Evolutionary conservation across 495 filamentous ascomycete genomes (phyloP).

Genomic region (Hypoxylon fuscum): DNA sequence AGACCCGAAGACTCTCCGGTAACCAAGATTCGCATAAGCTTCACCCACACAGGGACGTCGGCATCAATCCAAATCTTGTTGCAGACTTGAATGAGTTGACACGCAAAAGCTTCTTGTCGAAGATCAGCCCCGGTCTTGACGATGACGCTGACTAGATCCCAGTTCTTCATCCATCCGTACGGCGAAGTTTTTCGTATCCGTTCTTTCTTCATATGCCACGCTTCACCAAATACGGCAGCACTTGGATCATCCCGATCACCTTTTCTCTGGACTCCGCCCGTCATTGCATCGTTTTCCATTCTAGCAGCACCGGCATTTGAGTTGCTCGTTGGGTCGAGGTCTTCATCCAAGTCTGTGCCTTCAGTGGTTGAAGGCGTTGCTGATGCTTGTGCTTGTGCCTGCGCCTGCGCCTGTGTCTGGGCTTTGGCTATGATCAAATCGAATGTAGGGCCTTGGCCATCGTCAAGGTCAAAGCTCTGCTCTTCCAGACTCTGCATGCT

Average conservation of each 20-base stretch:
- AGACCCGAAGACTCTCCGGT: slow-evolving; percentile 80
- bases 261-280: slow-evolving; percentile 76
- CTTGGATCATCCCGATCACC: slow-evolving; percentile 83
- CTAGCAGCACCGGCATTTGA: slow-evolving; percentile 73
- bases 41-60: slow-evolving; percentile 78
- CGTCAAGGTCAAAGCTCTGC: slow-evolving; percentile 74
- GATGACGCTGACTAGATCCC: slow-evolving; percentile 82
- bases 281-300: slow-evolving; percentile 85
- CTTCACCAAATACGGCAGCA: slow-evolving; percentile 80
- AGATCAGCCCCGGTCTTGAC: slow-evolving; percentile 82
- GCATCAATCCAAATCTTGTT: slow-evolving; percentile 78
- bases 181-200: slow-evolving; percentile 78
- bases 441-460: slow-evolving; percentile 69
- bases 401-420: background rate
- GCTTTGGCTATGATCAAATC: slow-evolving; percentile 75
- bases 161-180: slow-evolving; percentile 81
- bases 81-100: slow-evolving; percentile 78
- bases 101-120: slow-evolving; percentile 80
- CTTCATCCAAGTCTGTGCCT: slow-evolving; percentile 54
- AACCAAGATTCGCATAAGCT: slow-evolving; percentile 80
- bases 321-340: slow-evolving; percentile 60
- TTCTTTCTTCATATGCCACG: slow-evolving; percentile 78
- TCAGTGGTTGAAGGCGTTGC: slow-evolving; percentile 46
- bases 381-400: background rate
- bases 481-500: slow-evolving; percentile 87